Evolutionary conservation across 306 rosid genomes (phyloP), one percentile per base, ranked within the genome.

Genomic region (Arachis stenosperma): DNA sequence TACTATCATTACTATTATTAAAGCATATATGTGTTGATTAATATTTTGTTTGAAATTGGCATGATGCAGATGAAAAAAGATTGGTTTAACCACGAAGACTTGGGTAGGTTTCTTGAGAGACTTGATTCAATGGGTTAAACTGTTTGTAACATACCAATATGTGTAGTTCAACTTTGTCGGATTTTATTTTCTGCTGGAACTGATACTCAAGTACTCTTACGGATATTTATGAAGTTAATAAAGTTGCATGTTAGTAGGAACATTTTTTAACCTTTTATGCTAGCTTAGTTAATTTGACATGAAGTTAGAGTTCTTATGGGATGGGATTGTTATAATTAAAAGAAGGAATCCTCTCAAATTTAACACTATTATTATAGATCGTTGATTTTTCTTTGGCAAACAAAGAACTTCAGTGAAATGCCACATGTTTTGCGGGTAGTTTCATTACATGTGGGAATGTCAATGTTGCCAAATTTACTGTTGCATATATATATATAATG

Each of bases 51-150:
- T 79, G 70, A 55, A 50, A 51, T 62, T 80, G 73, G 22, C 46
- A 64, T 71, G 57, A 17, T 87, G 90, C 92, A 91, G 97, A 89
- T 91, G 96, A 82, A 73, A 59, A 70, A 80, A 52, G 75, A 79
- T 67, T 91, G 96, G 97, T 91, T 91, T 86, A 76, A 79, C 9
- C 51, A 40, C 0, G 81, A 86, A 52, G 80, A 72, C 47, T 74
- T 89, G 61, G 86, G 83, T 47, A 71, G 67, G 52, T 91, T 91
- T 71, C 69, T 71, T 69, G 65, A 83, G 77, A 51, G 54, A 61
- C 77, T 85, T 42, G 55, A 52, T 47, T 54, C 79, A 12, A 14
- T 40, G 81, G 71, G 37, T 53, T 51, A 70, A 33, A 76, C 14
- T 37, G 47, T 42, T 43, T 57, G n/a, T 58, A 13, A 43, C 51